Base-by-base conservation (phyloP, 2,329 filamentous ascomycete species). In the Alternaria alternata region DNA sequence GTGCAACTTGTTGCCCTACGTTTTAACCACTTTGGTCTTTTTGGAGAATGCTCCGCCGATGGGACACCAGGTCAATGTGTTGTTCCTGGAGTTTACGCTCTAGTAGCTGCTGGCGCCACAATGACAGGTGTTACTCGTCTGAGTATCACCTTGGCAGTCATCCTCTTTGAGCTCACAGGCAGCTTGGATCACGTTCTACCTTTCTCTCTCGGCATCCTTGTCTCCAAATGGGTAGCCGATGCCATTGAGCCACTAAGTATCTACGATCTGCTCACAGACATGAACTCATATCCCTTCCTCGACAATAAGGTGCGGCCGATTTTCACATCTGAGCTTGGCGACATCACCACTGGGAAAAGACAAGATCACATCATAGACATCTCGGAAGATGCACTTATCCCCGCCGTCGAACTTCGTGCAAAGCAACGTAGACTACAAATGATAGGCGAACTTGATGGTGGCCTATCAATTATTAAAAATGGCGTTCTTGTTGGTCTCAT, bases 181-280 rank as follows among this genome's bases (percentile, higher is more conserved):
- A 97, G 93, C 75, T 83, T 98, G 49, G 92, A 98, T 76, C 96
- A 98, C 71, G 95, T 99, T 4, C 82, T 99, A 11, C 95, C 95
- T 0, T 98, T 98, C 77, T 97, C 94, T 0, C 82, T 99, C 8
- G 91, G 92, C 0, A 93, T 99, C 34, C 84, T 98, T 4, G 93
- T 96, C 28, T 89, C 94, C n/a, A 99, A 99, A 81, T 99, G 95
- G 95, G 97, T 93, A 0, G 94, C 95, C 0, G 95, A 98, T 79
- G 94, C 93, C 4, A 87, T 99, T 52, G 95, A 99, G 78, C 95
- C 94, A 16, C 85, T 93, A 54, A 97, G 93, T 77, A 97, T 99
- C 63, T 98, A 97, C 76, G 95, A 98, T 75, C 86, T 98, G 11
- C 84, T 98, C 18, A 98, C 94, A 0, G 93, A 95, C 75, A 94